Base-by-base conservation (phyloP, 2,329 filamentous ascomycete species). In the Colletotrichum sp. region DNA sequence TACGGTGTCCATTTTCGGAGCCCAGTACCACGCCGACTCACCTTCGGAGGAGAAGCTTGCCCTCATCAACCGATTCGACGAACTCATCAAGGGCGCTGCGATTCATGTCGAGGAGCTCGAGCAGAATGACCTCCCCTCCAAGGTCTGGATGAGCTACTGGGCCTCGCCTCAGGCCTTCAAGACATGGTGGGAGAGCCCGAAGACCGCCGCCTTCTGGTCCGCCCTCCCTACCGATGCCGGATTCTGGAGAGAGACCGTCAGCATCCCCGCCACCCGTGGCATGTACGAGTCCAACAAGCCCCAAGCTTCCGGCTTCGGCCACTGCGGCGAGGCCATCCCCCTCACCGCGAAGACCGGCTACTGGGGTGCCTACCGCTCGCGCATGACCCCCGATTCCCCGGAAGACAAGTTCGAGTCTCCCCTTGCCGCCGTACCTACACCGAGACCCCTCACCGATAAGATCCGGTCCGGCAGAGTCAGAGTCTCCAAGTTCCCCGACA, bases 81-180 rank as follows among this genome's bases (percentile, higher is more conserved):
- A 6, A 8, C 72, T 75, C 55, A 67, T 75, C 68, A 75, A 72
- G 61, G 30, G 28, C 30, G 68, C 72, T 25, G 72, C 68, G 15
- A 72, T 75, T 57, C 68, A 75, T 57, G 72, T 75, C 52, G 72
- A 75, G 36, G 72, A 75, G 63, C 72, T 75, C 15, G 72, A 75
- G 68, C 72, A 75, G 30, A 75, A 75, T 28, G 72, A 75, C 36
- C 72, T 75, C 8, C 72, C 72, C 6, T 75, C 72, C 19, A 75
- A 75, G 68, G 55, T 75, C 55, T 75, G 72, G 72, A 75, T 75
- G 72, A 75, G 72, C 68, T 75, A 75, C 63, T 75, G 72, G 72
- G 57, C 59, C 15, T 67, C 72, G 11, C 72, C 72, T 15, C 68
- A 75, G 55, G 25, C 36, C 15, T 75, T 75, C 63, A 75, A 75